Evolutionary conservation across 179 eudicot species (phyloP).

Genomic region (Pouteria campechiana): DNA sequence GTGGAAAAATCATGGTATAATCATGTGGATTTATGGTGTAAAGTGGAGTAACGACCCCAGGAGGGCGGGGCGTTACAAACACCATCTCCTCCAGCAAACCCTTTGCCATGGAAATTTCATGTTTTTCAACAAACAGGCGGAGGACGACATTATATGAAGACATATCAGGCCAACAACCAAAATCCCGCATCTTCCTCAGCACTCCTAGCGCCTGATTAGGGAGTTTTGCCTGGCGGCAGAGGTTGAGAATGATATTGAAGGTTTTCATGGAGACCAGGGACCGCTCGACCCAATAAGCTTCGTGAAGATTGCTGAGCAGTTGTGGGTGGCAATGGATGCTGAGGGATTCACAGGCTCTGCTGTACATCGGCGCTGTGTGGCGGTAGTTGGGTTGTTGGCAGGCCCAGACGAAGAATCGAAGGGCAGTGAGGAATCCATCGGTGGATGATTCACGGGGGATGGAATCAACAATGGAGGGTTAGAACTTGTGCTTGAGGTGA

Average conservation of each 20-base stretch:
- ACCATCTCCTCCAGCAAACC: conserved; percentile 65
- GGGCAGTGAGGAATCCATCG: too few species aligned
- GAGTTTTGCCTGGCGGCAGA: conserved; percentile 56
- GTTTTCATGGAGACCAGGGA: conserved; percentile 32
- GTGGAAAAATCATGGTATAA: too few species aligned
- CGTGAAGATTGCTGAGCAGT: conserved; percentile 29
- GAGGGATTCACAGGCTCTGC: conserved; percentile 44
- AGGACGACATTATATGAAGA: conserved; percentile 58
- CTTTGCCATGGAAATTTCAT: conserved; percentile 30
- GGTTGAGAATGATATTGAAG: conserved; percentile 50
- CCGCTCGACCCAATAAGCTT: conserved; percentile 40
- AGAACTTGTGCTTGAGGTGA: too few species aligned
- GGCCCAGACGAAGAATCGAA: conserved; percentile 85
- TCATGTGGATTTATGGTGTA: too few species aligned
- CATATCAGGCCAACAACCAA: conserved; percentile 51
- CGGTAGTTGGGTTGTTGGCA: conserved; percentile 43
- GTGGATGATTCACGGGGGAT: too few species aligned
- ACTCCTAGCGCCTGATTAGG: conserved; percentile 62
- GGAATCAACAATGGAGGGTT: too few species aligned
- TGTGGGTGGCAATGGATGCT: conserved; percentile 22
- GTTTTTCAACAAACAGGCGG: conserved; percentile 47
- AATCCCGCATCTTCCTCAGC: conserved; percentile 60
- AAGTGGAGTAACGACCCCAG: too few species aligned
- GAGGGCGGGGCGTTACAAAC: too few species aligned
- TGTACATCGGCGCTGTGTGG: conserved; percentile 46